These are phyloP conservation scores for Acrocalymma vagum DNA, from an alignment of 2,329 filamentous ascomycete species.

Conservation along the genomic window DNA sequence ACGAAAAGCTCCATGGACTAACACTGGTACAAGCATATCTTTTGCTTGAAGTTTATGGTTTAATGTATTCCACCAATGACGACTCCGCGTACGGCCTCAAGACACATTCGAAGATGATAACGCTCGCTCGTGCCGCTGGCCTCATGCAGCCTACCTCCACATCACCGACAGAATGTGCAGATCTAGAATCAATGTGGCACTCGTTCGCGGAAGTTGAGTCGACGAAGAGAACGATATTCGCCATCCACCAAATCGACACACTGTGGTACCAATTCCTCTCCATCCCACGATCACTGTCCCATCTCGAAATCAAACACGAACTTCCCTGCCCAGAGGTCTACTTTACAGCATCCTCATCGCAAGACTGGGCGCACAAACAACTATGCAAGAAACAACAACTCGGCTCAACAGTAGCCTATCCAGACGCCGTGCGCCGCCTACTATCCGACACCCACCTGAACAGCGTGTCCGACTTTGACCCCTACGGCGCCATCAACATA, in stretches of 20 bases:
- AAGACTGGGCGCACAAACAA: constrained; percentile 24
- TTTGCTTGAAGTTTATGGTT: constrained; percentile 23
- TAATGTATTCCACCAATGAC: constrained; percentile 25
- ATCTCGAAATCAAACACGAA: constrained; percentile 31
- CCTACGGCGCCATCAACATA: constrained; percentile 30
- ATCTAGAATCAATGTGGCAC: constrained; percentile 24
- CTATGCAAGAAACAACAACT: constrained; percentile 12
- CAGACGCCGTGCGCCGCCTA: constrained; percentile 22
- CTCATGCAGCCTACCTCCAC: constrained; percentile 21
- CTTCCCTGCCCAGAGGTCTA: constrained; percentile 27
- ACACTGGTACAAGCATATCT: constrained; percentile 26
- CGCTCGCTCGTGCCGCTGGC: constrained; percentile 22
- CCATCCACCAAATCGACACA: constrained; percentile 29
- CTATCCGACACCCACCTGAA: constrained; percentile 16
- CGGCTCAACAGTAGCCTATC: constrained; percentile 18
- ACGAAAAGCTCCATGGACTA: constrained; percentile 3
- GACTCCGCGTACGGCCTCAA: constrained; percentile 27
- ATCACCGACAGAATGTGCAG: constrained; percentile 13
- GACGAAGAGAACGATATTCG: constrained; percentile 25
- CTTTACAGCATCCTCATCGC: constrained; percentile 23
- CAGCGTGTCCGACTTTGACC: constrained; percentile 25
- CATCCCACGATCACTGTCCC: constrained; percentile 29
- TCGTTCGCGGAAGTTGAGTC: constrained; percentile 20
- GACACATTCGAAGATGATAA: constrained; percentile 29
- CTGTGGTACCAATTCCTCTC: constrained; percentile 33